Evolutionary conservation across 2,329 filamentous ascomycete genomes (phyloP).

Genomic region (Colletotrichum aenigma): DNA sequence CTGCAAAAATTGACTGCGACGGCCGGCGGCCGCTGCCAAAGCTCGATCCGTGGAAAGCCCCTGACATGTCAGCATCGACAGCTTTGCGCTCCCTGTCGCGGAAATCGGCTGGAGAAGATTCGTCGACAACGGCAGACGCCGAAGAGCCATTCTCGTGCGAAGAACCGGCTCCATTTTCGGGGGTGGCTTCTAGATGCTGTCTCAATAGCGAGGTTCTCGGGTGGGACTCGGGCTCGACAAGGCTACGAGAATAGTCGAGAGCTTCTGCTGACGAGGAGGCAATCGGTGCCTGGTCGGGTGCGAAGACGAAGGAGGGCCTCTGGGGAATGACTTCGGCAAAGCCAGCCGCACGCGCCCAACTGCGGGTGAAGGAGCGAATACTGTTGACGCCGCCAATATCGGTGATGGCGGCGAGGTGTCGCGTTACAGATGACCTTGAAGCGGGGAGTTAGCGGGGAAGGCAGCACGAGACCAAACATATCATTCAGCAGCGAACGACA

Average conservation of each 20-base stretch:
- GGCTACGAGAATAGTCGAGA: conserved; percentile 45
- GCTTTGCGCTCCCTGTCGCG: conserved; percentile 54
- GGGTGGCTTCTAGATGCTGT: conserved; percentile 52
- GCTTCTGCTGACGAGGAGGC: conserved; percentile 34
- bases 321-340: conserved; percentile 89
- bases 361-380: conserved; percentile 90
- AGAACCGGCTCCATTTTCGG: conserved; percentile 2
- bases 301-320: conserved; percentile 73
- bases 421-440: conserved; percentile 61
- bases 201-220: conserved; percentile 51
- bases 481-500: not conserved
- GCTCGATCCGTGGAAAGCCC: conserved; percentile 32
- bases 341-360: conserved; percentile 87
- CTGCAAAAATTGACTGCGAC: conserved; percentile 57
- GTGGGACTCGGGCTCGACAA: conserved; percentile 39
- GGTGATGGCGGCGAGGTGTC: conserved; percentile 60
- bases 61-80: conserved; percentile 47
- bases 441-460: not conserved
- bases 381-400: conserved; percentile 92
- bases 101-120: conserved; percentile 28
- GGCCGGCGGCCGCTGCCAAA: conserved; percentile 32
- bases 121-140: conserved; percentile 20
- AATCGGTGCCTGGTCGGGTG: conserved; percentile 57
- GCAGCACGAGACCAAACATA: conserved; percentile 29
- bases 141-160: conserved; percentile 7